Conservation (phyloP, 2,329 filamentous ascomycete genomes). For the Aschersonia sp. region DNA sequence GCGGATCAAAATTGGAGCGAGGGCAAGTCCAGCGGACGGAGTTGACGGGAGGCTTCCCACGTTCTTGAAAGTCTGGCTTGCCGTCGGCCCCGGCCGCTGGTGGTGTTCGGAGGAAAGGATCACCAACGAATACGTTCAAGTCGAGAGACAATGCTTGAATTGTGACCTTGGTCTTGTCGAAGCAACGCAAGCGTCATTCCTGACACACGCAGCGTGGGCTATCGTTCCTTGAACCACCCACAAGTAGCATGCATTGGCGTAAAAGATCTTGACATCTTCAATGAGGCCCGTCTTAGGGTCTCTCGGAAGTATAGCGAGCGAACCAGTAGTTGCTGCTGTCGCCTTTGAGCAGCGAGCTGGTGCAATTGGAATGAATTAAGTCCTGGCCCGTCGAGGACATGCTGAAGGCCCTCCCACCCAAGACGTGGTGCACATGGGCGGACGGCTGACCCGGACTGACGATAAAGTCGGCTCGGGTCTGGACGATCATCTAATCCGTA, state of each 20-base stretch:
- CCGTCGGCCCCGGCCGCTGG: slow-evolving; percentile 40
- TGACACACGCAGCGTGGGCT: too few species aligned
- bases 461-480: slow-evolving; percentile 53
- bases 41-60: slow-evolving; percentile 35
- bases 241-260: slow-evolving; percentile 69
- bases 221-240: slow-evolving; percentile 18
- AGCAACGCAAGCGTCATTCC: slow-evolving; percentile 16
- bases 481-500: slow-evolving; percentile 48
- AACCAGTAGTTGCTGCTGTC: slow-evolving; percentile 71
- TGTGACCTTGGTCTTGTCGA: slow-evolving; percentile 48
- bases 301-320: slow-evolving; percentile 55
- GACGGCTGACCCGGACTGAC: slow-evolving; percentile 44
- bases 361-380: slow-evolving; percentile 49
- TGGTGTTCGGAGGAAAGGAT: slow-evolving; percentile 41
- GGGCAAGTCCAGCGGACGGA: slow-evolving; percentile 47
- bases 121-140: slow-evolving; percentile 57
- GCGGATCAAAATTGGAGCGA: slow-evolving; percentile 31
- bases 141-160: slow-evolving; percentile 56
- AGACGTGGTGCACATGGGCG: slow-evolving; percentile 54
- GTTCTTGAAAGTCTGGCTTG: slow-evolving; percentile 30
- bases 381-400: slow-evolving; percentile 45
- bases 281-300: slow-evolving; percentile 48
- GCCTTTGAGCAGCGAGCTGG: slow-evolving; percentile 51
- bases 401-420: slow-evolving; percentile 56
- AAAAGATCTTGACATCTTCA: slow-evolving; percentile 52